Evolutionary conservation across 140 eudicot genomes (phyloP), one percentile per base, ranked within the genome.

Genomic region (Stevia rebaudiana): DNA sequence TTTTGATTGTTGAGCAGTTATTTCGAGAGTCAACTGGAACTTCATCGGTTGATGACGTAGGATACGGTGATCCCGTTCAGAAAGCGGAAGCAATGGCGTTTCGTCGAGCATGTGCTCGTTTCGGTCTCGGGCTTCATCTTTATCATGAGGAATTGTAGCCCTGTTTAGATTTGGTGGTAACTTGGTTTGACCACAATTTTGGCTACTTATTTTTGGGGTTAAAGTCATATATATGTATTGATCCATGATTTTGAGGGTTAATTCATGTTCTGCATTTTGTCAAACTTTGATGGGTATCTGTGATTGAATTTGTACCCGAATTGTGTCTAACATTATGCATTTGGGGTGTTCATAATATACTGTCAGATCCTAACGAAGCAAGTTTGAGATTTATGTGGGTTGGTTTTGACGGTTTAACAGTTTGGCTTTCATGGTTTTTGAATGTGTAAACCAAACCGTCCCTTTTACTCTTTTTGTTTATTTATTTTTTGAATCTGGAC

Each of bases 41-140:
- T 61, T 78, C 96, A 33, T 67, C 82, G 6, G 61, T 74, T 13
- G 72, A 61, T 13, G 95, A 85, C 0, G 73, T 72, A 31, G 88
- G 84, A n/a, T 80, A 58, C 65, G 95, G 96, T 46, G 95, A 87
- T 83, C 82, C 98, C 0, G 95, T 91, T 76, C 95, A 84, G 73
- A 84, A 79, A 77, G 98, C 96, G 44, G 98, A 91, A 75, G 86
- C 85, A 54, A 91, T 87, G 96, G 96, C 98, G 21, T 91, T 87
- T 56, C 96, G 95, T 40, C 71, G 96, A 66, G 96, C 98, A 51
- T 91, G 98, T 85, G 98, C 98, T 13, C 96, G 98, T 35, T 82
- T 91, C 69, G 98, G 98, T 33, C 91, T 91, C 37, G 98, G 98
- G 3, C 98, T 91, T 67, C 90, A 91, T 80, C 96, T 91, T 57